These are phyloP conservation scores for Apiospora rasikravindrae DNA, from an alignment of 2,329 filamentous ascomycete genomes.

Conservation along the genomic window DNA sequence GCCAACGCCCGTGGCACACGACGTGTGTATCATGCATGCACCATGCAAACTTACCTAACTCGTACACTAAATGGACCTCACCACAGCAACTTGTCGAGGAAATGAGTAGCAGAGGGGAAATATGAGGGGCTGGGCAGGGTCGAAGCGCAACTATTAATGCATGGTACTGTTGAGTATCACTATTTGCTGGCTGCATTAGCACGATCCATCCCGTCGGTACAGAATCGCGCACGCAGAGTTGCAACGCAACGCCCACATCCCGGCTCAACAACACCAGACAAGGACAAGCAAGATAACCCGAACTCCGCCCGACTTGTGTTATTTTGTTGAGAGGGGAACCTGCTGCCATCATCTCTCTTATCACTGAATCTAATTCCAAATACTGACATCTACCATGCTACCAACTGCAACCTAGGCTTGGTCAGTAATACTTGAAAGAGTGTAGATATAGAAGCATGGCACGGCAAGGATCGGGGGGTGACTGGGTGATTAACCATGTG, in stretches of 20 bases:
- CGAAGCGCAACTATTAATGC: neutral
- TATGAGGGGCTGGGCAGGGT: neutral
- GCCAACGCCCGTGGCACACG: neutral
- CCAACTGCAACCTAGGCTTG: too few species aligned
- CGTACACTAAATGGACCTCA: neutral
- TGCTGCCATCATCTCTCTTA: neutral
- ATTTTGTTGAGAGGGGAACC: neutral
- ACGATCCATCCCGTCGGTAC: slow-evolving; percentile 14
- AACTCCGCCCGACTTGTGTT: neutral
- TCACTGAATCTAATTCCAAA: neutral
- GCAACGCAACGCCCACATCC: neutral
- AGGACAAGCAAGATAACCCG: neutral
- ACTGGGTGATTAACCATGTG: neutral
- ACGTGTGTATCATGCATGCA: neutral
- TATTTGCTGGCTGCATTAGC: slow-evolving; percentile 11
- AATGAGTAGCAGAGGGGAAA: neutral
- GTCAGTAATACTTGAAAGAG: too few species aligned
- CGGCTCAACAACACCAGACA: neutral
- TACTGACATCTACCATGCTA: neutral
- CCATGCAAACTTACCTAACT: neutral
- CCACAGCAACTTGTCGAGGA: neutral
- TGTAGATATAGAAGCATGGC: neutral
- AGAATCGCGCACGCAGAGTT: neutral
- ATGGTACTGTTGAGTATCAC: slow-evolving; percentile 7
- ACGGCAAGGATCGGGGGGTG: neutral